Conservation (phyloP, 129 eudicot genomes). For the Lactuca sativa region DNA sequence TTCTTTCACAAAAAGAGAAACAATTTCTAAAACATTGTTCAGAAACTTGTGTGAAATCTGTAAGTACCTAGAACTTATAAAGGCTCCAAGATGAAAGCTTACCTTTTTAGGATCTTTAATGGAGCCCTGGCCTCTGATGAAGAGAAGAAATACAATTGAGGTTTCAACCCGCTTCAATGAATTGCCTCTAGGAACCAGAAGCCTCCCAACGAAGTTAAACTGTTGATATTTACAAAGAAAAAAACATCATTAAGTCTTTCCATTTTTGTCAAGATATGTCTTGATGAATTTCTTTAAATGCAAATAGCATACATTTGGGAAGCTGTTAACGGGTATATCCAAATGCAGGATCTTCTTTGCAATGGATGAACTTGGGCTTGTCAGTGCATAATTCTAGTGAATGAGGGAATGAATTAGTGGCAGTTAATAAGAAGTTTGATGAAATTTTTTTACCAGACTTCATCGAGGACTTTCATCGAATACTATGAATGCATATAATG, state of each 20-base stretch:
- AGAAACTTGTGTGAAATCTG: background rate
- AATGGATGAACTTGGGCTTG: constrained; percentile 66
- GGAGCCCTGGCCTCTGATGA: constrained; percentile 87
- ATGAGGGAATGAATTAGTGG: too few relatives aligned
- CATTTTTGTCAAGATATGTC: constrained; percentile 13
- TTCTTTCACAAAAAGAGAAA: constrained; percentile 3
- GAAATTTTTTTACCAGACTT: too few relatives aligned
- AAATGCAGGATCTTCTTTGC: constrained; percentile 74
- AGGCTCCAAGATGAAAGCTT: constrained; percentile 15
- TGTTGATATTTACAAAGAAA: constrained; percentile 20
- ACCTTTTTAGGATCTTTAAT: constrained; percentile 88
- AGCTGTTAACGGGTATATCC: constrained; percentile 80
- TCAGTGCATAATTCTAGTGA: too few relatives aligned
- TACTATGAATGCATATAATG: too few relatives aligned
- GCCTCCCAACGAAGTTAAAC: constrained; percentile 91
- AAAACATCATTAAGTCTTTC: constrained; percentile 1
- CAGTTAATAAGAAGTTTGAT: too few relatives aligned
- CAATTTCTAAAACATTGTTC: background rate
- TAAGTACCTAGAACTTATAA: background rate
- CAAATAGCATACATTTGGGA: constrained; percentile 68
- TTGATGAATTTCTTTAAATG: background rate
- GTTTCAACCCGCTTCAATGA: constrained; percentile 93
- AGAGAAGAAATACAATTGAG: constrained; percentile 84
- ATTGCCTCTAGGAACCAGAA: constrained; percentile 90
- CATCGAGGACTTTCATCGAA: too few relatives aligned